These are phyloP conservation scores for Amauroascus niger DNA, from an alignment of 2,329 filamentous ascomycete genomes.

Conservation along the genomic window DNA sequence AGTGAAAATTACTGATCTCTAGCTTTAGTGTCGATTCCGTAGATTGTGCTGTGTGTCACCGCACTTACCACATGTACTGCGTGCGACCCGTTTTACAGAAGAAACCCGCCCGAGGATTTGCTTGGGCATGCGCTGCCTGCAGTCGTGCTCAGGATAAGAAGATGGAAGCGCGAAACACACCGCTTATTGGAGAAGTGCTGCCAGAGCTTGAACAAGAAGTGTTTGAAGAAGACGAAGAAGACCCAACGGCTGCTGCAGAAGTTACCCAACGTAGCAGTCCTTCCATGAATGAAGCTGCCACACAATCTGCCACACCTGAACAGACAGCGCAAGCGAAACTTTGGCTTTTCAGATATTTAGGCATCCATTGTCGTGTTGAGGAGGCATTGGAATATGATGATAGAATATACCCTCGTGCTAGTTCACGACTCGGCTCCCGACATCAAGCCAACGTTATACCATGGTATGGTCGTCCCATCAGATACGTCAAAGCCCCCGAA, in stretches of 20 bases:
- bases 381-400: constrained; percentile 96
- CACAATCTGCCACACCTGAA: constrained; percentile 60
- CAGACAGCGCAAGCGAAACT: constrained; percentile 87
- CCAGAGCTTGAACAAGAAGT: constrained; percentile 55
- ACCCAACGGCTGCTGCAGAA: constrained; percentile 58
- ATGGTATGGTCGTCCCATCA: constrained; percentile 80
- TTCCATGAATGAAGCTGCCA: constrained; percentile 46
- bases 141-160: constrained; percentile 92
- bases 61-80: constrained; percentile 98
- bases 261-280: constrained; percentile 27
- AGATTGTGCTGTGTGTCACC: constrained; percentile 87
- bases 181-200: constrained; percentile 50
- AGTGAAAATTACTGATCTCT: constrained; percentile 21
- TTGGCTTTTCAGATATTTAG: constrained; percentile 93
- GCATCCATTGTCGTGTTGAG: constrained; percentile 89
- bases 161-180: constrained; percentile 80
- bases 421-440: constrained; percentile 79
- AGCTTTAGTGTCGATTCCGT: constrained; percentile 73
- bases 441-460: constrained; percentile 78
- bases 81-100: constrained; percentile 85
- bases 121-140: constrained; percentile 94
- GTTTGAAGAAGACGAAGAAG: constrained; percentile 63
- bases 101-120: constrained; percentile 94
- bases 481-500: constrained; percentile 80
- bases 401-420: constrained; percentile 90